phyloP scores from a whole-genome alignment of 2,329 filamentous ascomycete genomes.

The Periglandula ipomoeae region DNA sequence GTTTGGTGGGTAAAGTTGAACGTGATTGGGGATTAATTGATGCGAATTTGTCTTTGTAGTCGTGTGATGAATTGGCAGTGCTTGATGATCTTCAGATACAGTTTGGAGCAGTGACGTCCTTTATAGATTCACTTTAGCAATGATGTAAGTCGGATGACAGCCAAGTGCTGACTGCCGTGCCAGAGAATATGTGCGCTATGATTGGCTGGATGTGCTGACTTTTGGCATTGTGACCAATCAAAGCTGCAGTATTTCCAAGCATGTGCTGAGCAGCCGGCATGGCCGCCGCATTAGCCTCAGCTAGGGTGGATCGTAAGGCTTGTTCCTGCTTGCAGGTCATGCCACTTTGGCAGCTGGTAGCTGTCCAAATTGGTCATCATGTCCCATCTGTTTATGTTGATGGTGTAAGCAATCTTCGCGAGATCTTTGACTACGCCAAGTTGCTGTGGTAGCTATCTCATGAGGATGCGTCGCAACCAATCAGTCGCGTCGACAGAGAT shows the following conservation, averaged over 20 bases:
- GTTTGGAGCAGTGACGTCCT: neutral
- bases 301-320: neutral
- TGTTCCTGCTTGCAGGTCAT: no score
- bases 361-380: neutral
- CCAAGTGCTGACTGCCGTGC: neutral
- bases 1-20: conserved; percentile 5
- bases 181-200: neutral
- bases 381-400: no score
- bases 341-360: no score
- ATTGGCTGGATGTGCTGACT: neutral
- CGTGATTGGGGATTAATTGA: neutral
- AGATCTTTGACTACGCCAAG: no score
- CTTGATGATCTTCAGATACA: neutral
- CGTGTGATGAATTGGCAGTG: neutral
- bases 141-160: neutral
- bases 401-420: no score
- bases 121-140: conserved; percentile 1
- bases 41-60: neutral
- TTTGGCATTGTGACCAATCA: neutral
- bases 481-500: no score
- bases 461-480: no score
- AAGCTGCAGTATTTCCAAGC: neutral
- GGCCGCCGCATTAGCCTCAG: no score
- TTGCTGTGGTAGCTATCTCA: no score
- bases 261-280: neutral